phyloP scores from a whole-genome alignment of 108 stramenopile genomes.

The Mayamaea pseudoterrestris region DNA sequence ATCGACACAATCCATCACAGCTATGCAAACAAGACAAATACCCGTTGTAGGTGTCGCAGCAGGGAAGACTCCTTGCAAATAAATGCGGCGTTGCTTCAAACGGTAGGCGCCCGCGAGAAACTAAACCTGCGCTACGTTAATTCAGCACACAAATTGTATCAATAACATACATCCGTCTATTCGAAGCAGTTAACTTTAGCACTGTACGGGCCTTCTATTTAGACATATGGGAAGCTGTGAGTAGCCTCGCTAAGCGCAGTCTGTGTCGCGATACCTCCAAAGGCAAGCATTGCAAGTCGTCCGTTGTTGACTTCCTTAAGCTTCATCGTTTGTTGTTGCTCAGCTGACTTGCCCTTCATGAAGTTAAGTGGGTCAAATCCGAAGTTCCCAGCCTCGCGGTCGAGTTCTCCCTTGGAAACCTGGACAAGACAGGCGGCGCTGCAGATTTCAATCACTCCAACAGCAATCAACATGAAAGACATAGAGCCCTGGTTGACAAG shows the following conservation, averaged over 20 bases:
- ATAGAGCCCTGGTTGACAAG: conserved; percentile 73
- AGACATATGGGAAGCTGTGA: conserved; percentile 62
- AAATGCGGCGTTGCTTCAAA: too few species aligned
- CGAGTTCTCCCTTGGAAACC: conserved; percentile 82
- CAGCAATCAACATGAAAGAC: conserved; percentile 55
- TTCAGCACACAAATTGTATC: too few species aligned
- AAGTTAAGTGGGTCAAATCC: conserved; percentile 71
- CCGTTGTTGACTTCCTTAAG: conserved; percentile 86
- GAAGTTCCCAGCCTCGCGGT: conserved; percentile 87
- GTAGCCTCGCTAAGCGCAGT: conserved; percentile 66
- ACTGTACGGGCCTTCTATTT: too few species aligned
- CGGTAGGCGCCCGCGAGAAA: too few species aligned
- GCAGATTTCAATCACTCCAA: conserved; percentile 71
- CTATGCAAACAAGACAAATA: too few species aligned
- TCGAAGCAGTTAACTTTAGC: too few species aligned
- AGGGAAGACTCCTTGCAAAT: too few species aligned
- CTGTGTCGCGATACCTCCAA: conserved; percentile 89
- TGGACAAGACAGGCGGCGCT: conserved; percentile 68
- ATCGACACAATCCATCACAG: too few species aligned
- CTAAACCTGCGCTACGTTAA: too few species aligned
- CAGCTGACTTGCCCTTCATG: conserved; percentile 69
- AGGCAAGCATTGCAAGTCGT: conserved; percentile 94
- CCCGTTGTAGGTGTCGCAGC: too few species aligned
- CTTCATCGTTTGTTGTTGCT: conserved; percentile 66
- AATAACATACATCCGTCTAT: too few species aligned